Evolutionary conservation across 441 rosid genomes (phyloP).

Genomic region (Lepidium campestre): DNA sequence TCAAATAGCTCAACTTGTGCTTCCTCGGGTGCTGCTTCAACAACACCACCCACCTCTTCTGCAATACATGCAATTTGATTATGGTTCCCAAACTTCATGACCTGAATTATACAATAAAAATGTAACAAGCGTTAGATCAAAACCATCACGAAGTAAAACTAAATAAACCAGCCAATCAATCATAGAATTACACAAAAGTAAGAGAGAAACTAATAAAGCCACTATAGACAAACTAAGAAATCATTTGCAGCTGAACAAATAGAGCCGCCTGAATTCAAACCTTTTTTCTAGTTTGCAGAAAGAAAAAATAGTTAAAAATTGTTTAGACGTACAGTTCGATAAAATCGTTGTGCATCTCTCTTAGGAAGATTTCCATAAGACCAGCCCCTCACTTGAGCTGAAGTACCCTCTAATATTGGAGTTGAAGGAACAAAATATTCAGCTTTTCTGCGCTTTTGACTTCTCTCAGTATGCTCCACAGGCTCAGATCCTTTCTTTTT

Average conservation of each 20-base stretch:
- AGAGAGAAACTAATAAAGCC: background rate
- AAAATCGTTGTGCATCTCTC: constrained; percentile 96
- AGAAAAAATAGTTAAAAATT: background rate
- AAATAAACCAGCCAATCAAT: background rate
- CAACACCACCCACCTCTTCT: constrained; percentile 83
- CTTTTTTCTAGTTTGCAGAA: background rate
- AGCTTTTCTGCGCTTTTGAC: constrained; percentile 74
- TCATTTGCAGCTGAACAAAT: background rate
- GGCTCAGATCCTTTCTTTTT: constrained; percentile 80
- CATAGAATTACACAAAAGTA: background rate
- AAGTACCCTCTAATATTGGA: constrained; percentile 82
- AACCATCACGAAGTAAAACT: background rate
- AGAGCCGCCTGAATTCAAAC: background rate
- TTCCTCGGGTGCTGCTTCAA: constrained; percentile 69
- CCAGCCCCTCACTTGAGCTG: constrained; percentile 98
- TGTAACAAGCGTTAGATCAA: background rate
- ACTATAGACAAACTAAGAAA: background rate
- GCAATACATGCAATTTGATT: constrained; percentile 67
- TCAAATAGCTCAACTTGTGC: constrained; percentile 90
- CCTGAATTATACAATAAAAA: constrained; percentile 37
- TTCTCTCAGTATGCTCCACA: constrained; percentile 60
- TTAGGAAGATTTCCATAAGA: constrained; percentile 90
- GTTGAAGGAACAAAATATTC: constrained; percentile 58
- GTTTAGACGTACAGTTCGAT: constrained; percentile 64
- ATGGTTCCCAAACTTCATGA: constrained; percentile 87